Percentiles rank a stretch among this genome's conserved stretches.
These are phyloP conservation scores for Trichoderma sp. DNA, from an alignment of 2,329 filamentous ascomycete species.

Conservation along the genomic window DNA sequence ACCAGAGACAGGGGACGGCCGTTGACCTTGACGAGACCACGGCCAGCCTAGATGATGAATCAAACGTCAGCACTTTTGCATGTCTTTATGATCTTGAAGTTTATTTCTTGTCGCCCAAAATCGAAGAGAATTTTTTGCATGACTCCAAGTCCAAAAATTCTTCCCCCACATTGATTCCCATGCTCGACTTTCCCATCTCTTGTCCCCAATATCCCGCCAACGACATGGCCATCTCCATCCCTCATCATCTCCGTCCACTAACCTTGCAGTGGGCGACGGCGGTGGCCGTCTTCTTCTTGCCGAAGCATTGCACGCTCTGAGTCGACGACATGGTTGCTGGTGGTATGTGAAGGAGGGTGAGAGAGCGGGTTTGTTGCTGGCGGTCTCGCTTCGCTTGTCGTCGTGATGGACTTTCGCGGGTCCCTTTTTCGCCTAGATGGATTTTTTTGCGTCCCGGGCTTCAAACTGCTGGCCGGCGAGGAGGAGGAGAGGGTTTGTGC, in stretches of 20 bases:
- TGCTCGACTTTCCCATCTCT: not conserved
- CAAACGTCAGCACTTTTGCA: conserved; percentile 35
- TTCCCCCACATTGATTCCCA: not conserved
- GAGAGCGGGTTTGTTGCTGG: conserved; percentile 28
- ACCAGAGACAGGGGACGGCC: conserved; percentile 92
- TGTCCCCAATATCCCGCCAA: not conserved
- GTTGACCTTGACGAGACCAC: conserved; percentile 96
- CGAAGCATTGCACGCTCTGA: conserved; percentile 95
- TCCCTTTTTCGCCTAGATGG: conserved; percentile 26
- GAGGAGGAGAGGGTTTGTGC: conserved; percentile 38
- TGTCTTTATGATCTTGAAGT: not conserved
- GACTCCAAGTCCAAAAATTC: not conserved
- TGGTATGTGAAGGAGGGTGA: conserved; percentile 21
- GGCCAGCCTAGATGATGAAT: conserved; percentile 41
- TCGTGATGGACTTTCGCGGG: conserved; percentile 24
- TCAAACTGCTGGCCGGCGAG: conserved; percentile 5
- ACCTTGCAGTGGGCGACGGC: conserved; percentile 93
- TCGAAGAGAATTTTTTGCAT: conserved; percentile 5
- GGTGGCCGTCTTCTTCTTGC: conserved; percentile 94
- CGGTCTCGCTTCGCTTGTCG: conserved; percentile 24
- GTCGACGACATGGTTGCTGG: conserved; percentile 70
- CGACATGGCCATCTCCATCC: not conserved
- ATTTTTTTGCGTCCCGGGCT: conserved; percentile 30
- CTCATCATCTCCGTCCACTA: conserved; percentile 31
- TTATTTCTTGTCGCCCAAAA: not conserved